Base-by-base conservation (phyloP, 768 basidiomycete species). In the Hygrocybe coccinea region DNA sequence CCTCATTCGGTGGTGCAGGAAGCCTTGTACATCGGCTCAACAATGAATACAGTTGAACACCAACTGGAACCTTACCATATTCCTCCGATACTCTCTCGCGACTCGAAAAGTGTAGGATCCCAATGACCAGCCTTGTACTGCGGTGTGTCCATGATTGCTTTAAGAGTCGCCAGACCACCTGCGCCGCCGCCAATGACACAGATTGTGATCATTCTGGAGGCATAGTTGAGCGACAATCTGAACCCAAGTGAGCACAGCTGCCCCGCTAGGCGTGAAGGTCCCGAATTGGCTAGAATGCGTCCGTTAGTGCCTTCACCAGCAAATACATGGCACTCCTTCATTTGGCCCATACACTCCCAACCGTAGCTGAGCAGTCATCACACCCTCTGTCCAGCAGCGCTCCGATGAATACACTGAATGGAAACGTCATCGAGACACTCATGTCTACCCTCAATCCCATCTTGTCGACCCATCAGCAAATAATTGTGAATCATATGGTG, bases 21-120 rank as follows among this genome's bases (percentile, higher is more conserved):
- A 81, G 65, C 87, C 86, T 83, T 54, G 29, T 3, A 29, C 29
- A 29, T 4, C 29, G 29, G 29, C 8, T 29, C n/a, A n/a, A n/a
- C n/a, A 39, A 50, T 10, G 48, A 22, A 12, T 39, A 12, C n/a
- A 17, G 43, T 44, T 41, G 37, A 21, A n/a, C n/a, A n/a, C n/a
- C n/a, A n/a, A n/a, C n/a, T n/a, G n/a, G n/a, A n/a, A n/a, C n/a
- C 14, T 55, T 62, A 89, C 91, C 91, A 93, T 52, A 92, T 67
- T 0, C 91, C 91, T 2, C 91, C 91, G 6, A 91, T 68, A 24
- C 78, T 75, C 15, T 80, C 71, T 55, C 87, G 74, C 7, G 82
- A 73, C 65, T 93, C 91, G 53, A 83, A 89, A 1, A 76, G 81
- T 3, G 74, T 69, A 2, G 82, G 68, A n/a, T 67, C 69, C 91